These are phyloP conservation scores for Phytophthora megakarya DNA, from an alignment of 352 stramenopile genomes.

Conservation along the genomic window DNA sequence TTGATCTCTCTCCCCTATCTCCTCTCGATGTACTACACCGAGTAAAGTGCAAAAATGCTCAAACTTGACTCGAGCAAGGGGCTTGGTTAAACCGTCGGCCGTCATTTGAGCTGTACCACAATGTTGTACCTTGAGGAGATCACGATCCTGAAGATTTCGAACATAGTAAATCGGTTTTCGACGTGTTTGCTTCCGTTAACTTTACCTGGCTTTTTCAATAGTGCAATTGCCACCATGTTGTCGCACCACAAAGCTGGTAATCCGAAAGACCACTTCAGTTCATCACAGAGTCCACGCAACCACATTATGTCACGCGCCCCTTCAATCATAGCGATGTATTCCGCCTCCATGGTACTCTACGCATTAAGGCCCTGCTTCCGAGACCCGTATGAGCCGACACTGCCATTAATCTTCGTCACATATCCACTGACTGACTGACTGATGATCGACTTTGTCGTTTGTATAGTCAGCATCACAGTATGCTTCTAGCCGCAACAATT, in stretches of 20 bases:
- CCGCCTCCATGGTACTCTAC: conserved; percentile 5
- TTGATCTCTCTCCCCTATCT: too few relatives aligned
- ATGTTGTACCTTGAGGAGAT: too few relatives aligned
- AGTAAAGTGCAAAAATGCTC: too few relatives aligned
- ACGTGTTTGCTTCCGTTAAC: too few relatives aligned
- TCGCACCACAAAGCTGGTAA: not conserved
- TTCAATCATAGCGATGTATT: conserved; percentile 16
- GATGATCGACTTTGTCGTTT: not conserved
- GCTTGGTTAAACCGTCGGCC: too few relatives aligned
- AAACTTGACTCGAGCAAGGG: too few relatives aligned
- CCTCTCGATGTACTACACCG: too few relatives aligned
- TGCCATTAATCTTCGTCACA: conserved; percentile 9
- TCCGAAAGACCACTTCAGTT: conserved; percentile 2
- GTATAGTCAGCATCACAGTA: conserved; percentile 6
- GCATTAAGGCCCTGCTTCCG: conserved; percentile 2
- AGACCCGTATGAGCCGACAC: not conserved
- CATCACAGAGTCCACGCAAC: conserved; percentile 2
- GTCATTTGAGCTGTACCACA: too few relatives aligned
- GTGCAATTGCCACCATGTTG: not conserved
- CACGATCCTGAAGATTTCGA: too few relatives aligned
- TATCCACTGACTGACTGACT: conserved; percentile 4
- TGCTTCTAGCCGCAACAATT: conserved; percentile 2
- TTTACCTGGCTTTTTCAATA: not conserved
- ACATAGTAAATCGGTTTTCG: too few relatives aligned
- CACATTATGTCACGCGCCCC: conserved; percentile 1